Conservation (phyloP, 2,329 filamentous ascomycete genomes). For the Amylocarpus encephaloides region DNA sequence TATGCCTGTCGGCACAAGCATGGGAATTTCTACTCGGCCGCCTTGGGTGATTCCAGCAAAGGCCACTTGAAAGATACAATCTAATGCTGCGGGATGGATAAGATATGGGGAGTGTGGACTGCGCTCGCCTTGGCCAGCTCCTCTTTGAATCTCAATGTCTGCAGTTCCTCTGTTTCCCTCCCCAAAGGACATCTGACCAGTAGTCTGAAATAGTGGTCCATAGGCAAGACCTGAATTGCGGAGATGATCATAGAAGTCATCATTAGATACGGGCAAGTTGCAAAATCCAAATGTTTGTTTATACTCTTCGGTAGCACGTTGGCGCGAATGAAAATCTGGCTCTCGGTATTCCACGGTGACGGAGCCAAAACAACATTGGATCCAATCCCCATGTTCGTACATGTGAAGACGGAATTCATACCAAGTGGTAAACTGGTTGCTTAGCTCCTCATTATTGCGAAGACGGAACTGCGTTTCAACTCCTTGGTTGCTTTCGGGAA, state of each 20-base stretch:
- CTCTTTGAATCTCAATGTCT: background rate
- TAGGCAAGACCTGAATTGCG: background rate
- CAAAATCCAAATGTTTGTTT: too few species aligned
- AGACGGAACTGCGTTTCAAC: too few species aligned
- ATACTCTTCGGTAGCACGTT: too few species aligned
- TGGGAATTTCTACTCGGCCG: background rate
- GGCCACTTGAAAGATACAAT: background rate
- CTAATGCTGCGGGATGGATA: background rate
- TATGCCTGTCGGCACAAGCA: background rate
- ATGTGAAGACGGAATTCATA: background rate
- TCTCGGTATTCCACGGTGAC: too few species aligned
- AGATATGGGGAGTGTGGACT: background rate
- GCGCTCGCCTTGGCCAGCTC: too few species aligned
- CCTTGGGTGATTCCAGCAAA: background rate
- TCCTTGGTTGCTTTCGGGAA: too few species aligned
- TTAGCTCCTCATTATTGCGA: too few species aligned
- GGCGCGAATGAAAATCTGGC: too few species aligned
- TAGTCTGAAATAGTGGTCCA: background rate
- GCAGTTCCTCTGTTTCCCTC: background rate
- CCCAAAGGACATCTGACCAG: background rate
- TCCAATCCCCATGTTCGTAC: too few species aligned
- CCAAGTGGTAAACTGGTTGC: background rate
- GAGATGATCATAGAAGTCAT: background rate
- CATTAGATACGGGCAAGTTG: background rate
- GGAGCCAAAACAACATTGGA: too few species aligned